Evolutionary conservation across 345 rosid species (phyloP).

Genomic region (Draba incana): DNA sequence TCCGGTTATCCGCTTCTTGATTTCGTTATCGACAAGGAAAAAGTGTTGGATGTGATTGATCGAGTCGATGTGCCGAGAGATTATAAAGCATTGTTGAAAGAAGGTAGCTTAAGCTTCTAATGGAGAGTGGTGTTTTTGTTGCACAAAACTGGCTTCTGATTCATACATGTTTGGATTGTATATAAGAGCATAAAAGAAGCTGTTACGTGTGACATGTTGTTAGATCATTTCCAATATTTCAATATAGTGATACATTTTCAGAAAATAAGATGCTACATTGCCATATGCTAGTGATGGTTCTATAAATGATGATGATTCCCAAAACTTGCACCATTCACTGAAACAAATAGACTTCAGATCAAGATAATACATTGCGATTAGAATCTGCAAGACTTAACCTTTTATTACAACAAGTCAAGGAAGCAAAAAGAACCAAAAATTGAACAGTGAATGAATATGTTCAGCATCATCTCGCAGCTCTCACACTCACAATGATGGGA

Average conservation of each 20-base stretch:
- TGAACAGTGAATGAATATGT: conserved; percentile 25
- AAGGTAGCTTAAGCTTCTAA: conserved; percentile 38
- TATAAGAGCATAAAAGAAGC: conserved; percentile 16
- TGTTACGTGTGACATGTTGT: conserved; percentile 7
- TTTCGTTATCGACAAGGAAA: conserved; percentile 56
- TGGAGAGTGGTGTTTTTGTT: conserved; percentile 21
- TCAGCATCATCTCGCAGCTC: conserved; percentile 35
- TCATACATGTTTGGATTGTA: conserved; percentile 25
- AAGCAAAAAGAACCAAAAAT: conserved; percentile 33
- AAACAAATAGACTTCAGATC: not conserved
- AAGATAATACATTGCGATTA: not conserved
- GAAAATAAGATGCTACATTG: not conserved
- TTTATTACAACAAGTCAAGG: conserved; percentile 32
- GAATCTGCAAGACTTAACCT: conserved; percentile 34
- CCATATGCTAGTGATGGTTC: not conserved
- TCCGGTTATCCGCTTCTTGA: conserved; percentile 51
- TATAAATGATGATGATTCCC: not conserved
- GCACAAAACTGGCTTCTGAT: conserved; percentile 25
- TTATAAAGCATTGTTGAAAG: conserved; percentile 37
- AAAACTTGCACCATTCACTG: not conserved
- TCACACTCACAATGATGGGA: conserved; percentile 17
- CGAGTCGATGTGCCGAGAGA: conserved; percentile 49
- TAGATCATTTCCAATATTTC: conserved; percentile 26
- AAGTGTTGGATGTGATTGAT: conserved; percentile 62
- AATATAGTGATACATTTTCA: conserved; percentile 21